A percentile compares a stretch with the other conserved stretches of the same genome.
These are phyloP conservation scores for Excoecaria cochinchinensis DNA, from an alignment of 345 rosid genomes.

Conservation along the genomic window DNA sequence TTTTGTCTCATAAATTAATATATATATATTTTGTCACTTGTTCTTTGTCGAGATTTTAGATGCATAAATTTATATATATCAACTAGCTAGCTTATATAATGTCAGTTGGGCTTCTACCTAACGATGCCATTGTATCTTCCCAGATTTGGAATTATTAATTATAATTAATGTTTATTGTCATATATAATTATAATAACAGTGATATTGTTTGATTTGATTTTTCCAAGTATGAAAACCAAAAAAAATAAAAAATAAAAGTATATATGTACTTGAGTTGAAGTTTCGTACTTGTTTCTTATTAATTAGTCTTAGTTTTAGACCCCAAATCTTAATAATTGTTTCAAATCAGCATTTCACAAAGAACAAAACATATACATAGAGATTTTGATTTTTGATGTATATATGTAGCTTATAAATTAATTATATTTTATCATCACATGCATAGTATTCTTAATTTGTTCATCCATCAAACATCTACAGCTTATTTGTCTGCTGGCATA, in stretches of 20 bases:
- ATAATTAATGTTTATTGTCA: too few relatives aligned
- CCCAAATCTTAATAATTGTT: not conserved
- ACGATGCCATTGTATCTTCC: not conserved
- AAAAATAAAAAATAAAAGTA: not conserved
- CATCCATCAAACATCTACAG: not conserved
- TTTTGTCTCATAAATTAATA: not conserved
- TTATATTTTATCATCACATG: too few relatives aligned
- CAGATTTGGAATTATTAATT: not conserved
- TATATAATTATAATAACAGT: not conserved
- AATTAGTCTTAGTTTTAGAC: not conserved
- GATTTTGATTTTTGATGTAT: too few relatives aligned
- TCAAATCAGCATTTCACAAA: not conserved
- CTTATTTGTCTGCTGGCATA: not conserved
- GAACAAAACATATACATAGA: not conserved
- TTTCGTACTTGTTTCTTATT: not conserved
- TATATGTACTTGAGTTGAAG: not conserved
- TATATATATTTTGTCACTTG: not conserved
- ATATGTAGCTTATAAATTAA: not conserved
- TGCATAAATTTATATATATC: not conserved
- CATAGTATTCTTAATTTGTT: not conserved
- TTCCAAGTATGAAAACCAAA: not conserved
- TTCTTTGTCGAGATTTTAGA: not conserved
- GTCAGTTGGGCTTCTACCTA: not conserved
- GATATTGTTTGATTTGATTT: not conserved
- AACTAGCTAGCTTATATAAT: slow-evolving; percentile 1